phyloP scores from a whole-genome alignment of 108 stramenopile genomes.

The Aurantiochytrium sp. region DNA sequence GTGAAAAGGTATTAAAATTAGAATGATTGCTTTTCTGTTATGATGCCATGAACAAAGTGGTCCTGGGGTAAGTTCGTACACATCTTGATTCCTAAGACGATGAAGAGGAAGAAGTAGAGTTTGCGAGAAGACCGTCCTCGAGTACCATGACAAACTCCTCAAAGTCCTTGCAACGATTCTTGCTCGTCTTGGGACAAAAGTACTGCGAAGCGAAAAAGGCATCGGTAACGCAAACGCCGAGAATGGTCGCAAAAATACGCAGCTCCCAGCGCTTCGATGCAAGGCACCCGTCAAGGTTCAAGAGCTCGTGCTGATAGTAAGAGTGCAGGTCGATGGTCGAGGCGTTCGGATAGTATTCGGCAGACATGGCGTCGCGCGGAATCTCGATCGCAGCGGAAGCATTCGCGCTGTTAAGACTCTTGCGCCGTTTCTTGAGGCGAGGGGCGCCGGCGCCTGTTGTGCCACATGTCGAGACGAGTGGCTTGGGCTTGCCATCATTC shows the following conservation, averaged over 20 bases:
- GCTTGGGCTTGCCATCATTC: background rate
- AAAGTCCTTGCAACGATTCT: background rate
- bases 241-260: background rate
- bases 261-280: background rate
- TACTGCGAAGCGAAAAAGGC: background rate
- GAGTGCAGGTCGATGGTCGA: background rate
- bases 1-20: too few species aligned
- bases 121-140: background rate
- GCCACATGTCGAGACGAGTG: background rate
- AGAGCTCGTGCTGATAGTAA: background rate
- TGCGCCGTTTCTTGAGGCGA: background rate
- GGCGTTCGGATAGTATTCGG: background rate
- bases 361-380: background rate
- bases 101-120: background rate
- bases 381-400: background rate
- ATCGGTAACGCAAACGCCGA: background rate
- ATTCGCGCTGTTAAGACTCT: background rate
- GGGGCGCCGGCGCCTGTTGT: background rate
- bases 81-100: background rate
- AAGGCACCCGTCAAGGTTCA: background rate
- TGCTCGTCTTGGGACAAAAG: background rate
- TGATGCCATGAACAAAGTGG: too few species aligned
- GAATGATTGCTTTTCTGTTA: too few species aligned
- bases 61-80: background rate
- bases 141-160: background rate